Percentiles rank a stretch among this genome's conserved stretches.
These are phyloP conservation scores for Fusarium ambrosium DNA, from an alignment of 2,329 filamentous ascomycete species.

Conservation along the genomic window DNA sequence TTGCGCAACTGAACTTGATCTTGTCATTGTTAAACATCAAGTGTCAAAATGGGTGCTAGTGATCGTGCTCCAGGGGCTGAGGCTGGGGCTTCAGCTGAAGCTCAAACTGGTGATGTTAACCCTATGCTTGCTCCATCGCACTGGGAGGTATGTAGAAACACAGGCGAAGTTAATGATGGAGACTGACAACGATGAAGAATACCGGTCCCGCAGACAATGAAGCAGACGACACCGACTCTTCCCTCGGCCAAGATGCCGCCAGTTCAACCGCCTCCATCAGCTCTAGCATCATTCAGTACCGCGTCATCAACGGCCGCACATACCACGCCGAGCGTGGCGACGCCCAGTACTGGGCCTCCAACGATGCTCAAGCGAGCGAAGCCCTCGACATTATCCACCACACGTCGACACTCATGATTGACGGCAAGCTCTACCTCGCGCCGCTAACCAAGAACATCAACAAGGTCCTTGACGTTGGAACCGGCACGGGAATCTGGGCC, in stretches of 20 bases:
- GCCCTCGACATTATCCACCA: constrained; percentile 38
- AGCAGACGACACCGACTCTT: constrained; percentile 26
- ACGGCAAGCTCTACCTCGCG: constrained; percentile 30
- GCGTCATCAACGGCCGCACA: constrained; percentile 38
- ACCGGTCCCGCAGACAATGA: neutral
- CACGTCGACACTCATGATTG: constrained; percentile 23
- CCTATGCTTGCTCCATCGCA: constrained; percentile 35
- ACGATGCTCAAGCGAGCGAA: constrained; percentile 36
- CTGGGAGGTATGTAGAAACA: constrained; percentile 28
- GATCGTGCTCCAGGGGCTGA: neutral
- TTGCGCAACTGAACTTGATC: neutral
- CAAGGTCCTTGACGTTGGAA: constrained; percentile 36
- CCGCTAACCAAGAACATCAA: constrained; percentile 14
- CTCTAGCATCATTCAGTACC: constrained; percentile 38
- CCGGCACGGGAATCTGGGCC: constrained; percentile 59
- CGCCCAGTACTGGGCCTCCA: constrained; percentile 38
- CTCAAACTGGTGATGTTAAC: neutral
- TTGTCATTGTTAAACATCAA: neutral
- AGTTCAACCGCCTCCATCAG: constrained; percentile 36
- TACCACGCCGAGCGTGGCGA: constrained; percentile 39
- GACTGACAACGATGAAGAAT: constrained; percentile 13
- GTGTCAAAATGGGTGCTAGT: constrained; percentile 12
- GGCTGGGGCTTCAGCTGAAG: neutral
- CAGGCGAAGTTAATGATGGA: neutral
- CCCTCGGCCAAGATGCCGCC: constrained; percentile 21